Evolutionary conservation across 192 early-diverging fungal species (phyloP).

Genomic region (Gaertneriomyces sp.): DNA sequence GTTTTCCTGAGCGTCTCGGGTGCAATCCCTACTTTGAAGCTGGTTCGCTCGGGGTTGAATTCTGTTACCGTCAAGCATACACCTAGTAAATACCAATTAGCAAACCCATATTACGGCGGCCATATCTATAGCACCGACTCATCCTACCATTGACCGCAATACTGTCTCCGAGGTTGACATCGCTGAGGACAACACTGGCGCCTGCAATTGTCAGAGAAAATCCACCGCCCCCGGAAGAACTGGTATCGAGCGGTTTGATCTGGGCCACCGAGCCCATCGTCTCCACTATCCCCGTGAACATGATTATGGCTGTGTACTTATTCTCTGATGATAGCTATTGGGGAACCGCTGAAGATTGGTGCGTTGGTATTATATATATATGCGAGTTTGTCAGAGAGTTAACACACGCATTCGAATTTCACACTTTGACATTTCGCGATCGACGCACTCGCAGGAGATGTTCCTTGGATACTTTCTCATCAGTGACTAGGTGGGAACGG

Average conservation of each 20-base stretch:
- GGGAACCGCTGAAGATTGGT: neutral
- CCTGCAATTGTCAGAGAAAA: constrained; percentile 78
- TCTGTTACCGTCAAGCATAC: constrained; percentile 96
- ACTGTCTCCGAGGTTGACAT: constrained; percentile 90
- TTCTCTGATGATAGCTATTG: neutral
- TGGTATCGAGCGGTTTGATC: constrained; percentile 67
- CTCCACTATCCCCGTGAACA: constrained; percentile 99
- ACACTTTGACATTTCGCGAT: neutral
- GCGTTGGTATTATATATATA: neutral
- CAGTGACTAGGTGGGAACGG: no score
- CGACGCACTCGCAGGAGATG: neutral
- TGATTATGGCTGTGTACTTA: constrained; percentile 27
- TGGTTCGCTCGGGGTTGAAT: constrained; percentile 58
- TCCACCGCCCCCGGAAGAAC: constrained; percentile 78
- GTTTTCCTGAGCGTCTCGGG: constrained; percentile 93
- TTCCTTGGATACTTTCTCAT: no score
- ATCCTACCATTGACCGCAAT: constrained; percentile 83
- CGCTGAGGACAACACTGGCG: constrained; percentile 66
- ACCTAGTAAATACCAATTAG: constrained; percentile 41
- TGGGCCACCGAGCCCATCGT: constrained; percentile 72
- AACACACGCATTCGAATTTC: neutral
- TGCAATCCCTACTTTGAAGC: constrained; percentile 88
- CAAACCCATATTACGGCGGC: neutral
- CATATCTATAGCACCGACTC: neutral
- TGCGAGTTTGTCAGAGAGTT: neutral